phyloP scores from a whole-genome alignment of 805 yeast genomes.

The Komagataella phaffii region DNA sequence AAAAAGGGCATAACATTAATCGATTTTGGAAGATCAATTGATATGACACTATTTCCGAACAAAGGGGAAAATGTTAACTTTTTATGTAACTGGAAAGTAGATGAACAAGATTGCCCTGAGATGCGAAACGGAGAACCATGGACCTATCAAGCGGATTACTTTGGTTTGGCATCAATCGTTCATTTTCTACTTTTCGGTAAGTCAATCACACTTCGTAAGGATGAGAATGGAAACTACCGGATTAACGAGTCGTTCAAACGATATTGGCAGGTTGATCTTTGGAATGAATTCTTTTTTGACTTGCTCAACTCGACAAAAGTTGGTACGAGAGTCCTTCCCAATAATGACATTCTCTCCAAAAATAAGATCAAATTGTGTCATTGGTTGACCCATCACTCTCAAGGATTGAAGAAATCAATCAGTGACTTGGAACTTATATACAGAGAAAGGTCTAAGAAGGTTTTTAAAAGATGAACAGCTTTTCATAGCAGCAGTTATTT shows the following conservation, averaged over 20 bases:
- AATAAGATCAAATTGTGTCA: slow-evolving; percentile 25
- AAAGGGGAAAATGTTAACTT: slow-evolving; percentile 29
- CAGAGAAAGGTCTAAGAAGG: background rate
- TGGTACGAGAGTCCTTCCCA: slow-evolving; percentile 21
- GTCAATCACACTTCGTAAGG: slow-evolving; percentile 27
- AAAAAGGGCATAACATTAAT: slow-evolving; percentile 47
- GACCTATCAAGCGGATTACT: slow-evolving; percentile 75
- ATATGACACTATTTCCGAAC: slow-evolving; percentile 39
- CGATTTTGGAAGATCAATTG: slow-evolving; percentile 77
- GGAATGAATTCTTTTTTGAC: slow-evolving; percentile 53
- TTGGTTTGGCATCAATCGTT: slow-evolving; percentile 64
- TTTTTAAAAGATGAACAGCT: background rate
- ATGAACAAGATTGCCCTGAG: slow-evolving; percentile 61
- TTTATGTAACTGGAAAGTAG: slow-evolving; percentile 44
- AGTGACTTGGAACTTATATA: background rate
- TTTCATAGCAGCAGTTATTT: background rate
- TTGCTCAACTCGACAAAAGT: slow-evolving; percentile 41
- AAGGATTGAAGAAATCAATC: background rate
- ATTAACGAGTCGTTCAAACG: slow-evolving; percentile 40
- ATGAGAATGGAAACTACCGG: slow-evolving; percentile 12
- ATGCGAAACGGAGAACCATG: slow-evolving; percentile 49
- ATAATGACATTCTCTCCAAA: slow-evolving; percentile 19
- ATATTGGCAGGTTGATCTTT: slow-evolving; percentile 63
- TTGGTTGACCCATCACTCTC: slow-evolving; percentile 18
- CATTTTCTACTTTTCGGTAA: slow-evolving; percentile 66